These are phyloP conservation scores for Sesbania bispinosa DNA, from an alignment of 306 rosid species.

Conservation along the genomic window DNA sequence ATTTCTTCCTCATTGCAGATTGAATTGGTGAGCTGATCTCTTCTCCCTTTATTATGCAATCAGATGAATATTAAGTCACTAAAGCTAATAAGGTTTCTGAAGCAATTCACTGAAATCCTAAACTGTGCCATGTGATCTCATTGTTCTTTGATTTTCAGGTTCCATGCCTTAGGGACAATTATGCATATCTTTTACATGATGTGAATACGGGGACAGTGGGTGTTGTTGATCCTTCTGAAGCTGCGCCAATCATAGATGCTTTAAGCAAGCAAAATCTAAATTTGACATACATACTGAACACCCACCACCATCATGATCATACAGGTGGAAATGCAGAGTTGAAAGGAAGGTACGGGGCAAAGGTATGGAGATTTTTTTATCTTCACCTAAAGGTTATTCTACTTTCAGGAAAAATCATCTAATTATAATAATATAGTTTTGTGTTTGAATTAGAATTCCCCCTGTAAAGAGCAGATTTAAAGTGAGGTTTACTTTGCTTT, in stretches of 20 bases:
- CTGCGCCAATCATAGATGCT: slow-evolving; percentile 76
- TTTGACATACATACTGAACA: slow-evolving; percentile 88
- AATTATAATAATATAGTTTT: neutral
- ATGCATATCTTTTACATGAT: slow-evolving; percentile 89
- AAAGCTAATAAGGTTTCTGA: neutral
- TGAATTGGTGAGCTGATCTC: slow-evolving; percentile 69
- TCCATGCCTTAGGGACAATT: slow-evolving; percentile 87
- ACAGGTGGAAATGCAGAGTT: slow-evolving; percentile 88
- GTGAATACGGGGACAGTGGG: slow-evolving; percentile 94
- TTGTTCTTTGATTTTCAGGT: slow-evolving; percentile 49
- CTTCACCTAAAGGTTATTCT: neutral
- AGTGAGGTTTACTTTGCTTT: neutral
- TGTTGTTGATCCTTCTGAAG: slow-evolving; percentile 97
- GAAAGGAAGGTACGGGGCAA: slow-evolving; percentile 85
- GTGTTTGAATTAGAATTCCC: neutral
- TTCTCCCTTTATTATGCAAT: neutral
- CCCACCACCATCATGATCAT: slow-evolving; percentile 92
- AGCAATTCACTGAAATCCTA: neutral
- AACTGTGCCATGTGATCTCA: neutral
- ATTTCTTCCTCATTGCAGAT: slow-evolving; percentile 77
- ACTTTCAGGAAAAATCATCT: neutral
- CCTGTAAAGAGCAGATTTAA: neutral
- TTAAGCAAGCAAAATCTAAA: slow-evolving; percentile 73
- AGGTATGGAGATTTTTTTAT: slow-evolving; percentile 34
- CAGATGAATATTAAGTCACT: neutral